Conservation (phyloP, 139 green algal genomes). For the Coccomyxa sp. region DNA sequence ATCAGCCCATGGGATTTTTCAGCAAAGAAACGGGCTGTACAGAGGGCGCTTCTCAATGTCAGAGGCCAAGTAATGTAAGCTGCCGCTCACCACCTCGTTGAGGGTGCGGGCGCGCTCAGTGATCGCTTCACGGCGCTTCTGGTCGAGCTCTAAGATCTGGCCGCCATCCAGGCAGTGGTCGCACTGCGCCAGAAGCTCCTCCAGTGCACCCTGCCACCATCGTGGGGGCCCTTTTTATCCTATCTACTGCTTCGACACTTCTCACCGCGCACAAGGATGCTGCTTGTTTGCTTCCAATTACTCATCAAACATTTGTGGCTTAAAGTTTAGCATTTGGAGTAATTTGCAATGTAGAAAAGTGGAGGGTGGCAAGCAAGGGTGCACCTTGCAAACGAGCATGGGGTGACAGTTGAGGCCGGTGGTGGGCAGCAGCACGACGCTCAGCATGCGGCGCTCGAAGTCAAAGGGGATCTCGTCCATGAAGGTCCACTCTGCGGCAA, state of each 20-base stretch:
- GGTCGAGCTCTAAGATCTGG: not conserved
- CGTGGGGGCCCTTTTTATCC: too few species aligned
- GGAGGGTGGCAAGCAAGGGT: too few species aligned
- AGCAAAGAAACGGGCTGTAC: too few species aligned
- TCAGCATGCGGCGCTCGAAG: slow-evolving; percentile 25
- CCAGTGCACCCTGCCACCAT: slow-evolving; percentile 8
- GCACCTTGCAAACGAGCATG: slow-evolving; percentile 28
- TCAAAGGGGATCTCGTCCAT: slow-evolving; percentile 39
- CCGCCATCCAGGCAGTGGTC: not conserved
- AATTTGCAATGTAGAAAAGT: too few species aligned
- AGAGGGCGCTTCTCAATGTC: too few species aligned
- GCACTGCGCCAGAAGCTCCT: slow-evolving; percentile 23
- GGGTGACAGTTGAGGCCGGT: not conserved
- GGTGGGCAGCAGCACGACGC: slow-evolving; percentile 16
- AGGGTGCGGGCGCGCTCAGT: not conserved
- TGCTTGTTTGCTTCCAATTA: too few species aligned
- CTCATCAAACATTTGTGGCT: too few species aligned
- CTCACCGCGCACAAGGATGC: too few species aligned
- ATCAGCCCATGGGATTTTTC: too few species aligned
- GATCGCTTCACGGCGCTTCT: not conserved
- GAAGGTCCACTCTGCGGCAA: not conserved
- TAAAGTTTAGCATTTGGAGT: too few species aligned
- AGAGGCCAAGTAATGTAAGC: too few species aligned
- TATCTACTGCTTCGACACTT: too few species aligned
- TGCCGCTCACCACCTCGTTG: slow-evolving; percentile 9